Conservation (phyloP, 345 rosid genomes). For the Erysimum cheiranthoides region DNA sequence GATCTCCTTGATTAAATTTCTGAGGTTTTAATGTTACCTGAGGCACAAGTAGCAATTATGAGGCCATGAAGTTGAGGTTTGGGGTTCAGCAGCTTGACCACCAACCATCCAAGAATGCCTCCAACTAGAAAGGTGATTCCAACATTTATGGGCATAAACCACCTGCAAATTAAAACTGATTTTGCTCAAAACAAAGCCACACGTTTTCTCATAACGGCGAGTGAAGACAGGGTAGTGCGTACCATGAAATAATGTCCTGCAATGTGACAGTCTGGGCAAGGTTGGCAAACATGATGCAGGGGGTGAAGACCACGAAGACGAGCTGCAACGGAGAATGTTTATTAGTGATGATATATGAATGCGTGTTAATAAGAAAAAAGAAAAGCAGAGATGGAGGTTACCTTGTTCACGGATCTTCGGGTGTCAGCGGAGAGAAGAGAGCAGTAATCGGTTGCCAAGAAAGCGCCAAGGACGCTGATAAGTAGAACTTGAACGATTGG, state of each 20-base stretch:
- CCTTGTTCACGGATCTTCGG: conserved; percentile 85
- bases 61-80: conserved; percentile 84
- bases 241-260: conserved; percentile 89
- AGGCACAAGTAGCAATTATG: conserved; percentile 77
- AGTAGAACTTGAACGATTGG: conserved; percentile 81
- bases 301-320: conserved; percentile 86
- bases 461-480: conserved; percentile 78
- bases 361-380: background rate
- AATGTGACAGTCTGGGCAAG: conserved; percentile 87
- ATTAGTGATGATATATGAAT: background rate
- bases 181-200: conserved; percentile 3
- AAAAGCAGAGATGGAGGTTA: conserved; percentile 23
- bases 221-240: conserved; percentile 18
- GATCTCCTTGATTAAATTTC: background rate
- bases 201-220: background rate
- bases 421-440: conserved; percentile 71
- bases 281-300: conserved; percentile 82
- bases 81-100: conserved; percentile 78
- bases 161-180: conserved; percentile 54
- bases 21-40: conserved; percentile 55
- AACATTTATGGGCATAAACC: conserved; percentile 97
- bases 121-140: conserved; percentile 84
- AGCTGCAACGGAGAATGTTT: conserved; percentile 54
- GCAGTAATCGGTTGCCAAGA: conserved; percentile 72
- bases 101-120: conserved; percentile 82